Conservation (phyloP, 371 early-diverging fungal species). For the Lichtheimia ornata region DNA sequence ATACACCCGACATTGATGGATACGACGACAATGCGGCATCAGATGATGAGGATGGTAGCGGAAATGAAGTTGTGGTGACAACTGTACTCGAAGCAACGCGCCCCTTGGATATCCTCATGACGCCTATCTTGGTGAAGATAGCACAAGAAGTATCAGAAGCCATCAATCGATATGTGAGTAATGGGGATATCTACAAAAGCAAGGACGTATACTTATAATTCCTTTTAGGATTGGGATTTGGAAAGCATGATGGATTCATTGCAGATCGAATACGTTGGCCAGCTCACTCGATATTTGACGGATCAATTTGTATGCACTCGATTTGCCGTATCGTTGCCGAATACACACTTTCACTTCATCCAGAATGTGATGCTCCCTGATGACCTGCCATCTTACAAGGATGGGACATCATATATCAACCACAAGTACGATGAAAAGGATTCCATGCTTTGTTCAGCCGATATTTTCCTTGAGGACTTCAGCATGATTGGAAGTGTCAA, state of each 20-base stretch:
- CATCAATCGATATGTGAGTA: conserved; percentile 63
- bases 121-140: conserved; percentile 74
- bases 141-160: conserved; percentile 73
- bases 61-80: conserved; percentile 48
- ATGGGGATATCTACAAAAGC: not conserved
- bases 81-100: conserved; percentile 64
- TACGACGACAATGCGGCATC: not conserved
- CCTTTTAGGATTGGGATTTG: conserved; percentile 61
- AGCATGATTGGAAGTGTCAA: conserved; percentile 59
- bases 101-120: conserved; percentile 62
- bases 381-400: conserved; percentile 57
- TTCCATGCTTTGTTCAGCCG: conserved; percentile 68
- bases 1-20: not conserved
- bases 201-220: not conserved
- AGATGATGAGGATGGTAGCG: conserved; percentile 16
- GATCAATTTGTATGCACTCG: conserved; percentile 54
- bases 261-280: conserved; percentile 68
- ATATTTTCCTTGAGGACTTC: conserved; percentile 61
- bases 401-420: conserved; percentile 55
- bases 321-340: conserved; percentile 62
- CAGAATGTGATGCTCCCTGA: conserved; percentile 81
- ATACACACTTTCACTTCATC: conserved; percentile 69
- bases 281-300: conserved; percentile 58
- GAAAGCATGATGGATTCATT: conserved; percentile 73
- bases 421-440: conserved; percentile 67